Evolutionary conservation across 139 green algal species (phyloP).

Genomic region (Coccomyxa sp.): DNA sequence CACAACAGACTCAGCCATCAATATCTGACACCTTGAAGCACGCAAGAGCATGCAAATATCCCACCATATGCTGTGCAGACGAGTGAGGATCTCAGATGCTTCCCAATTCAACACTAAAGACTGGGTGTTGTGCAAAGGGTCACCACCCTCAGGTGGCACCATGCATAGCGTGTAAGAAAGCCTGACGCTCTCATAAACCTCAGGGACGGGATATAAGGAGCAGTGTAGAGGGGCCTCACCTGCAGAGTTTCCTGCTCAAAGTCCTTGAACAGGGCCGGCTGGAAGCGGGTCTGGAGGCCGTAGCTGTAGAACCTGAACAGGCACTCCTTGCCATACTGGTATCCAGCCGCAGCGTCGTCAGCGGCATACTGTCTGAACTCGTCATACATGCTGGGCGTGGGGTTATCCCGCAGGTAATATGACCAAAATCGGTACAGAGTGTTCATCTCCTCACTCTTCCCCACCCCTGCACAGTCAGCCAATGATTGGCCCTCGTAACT

Average conservation of each 20-base stretch:
- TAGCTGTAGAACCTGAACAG: conserved; percentile 93
- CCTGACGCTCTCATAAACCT: too few relatives aligned
- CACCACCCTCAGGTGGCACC: too few relatives aligned
- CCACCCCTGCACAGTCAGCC: too few relatives aligned
- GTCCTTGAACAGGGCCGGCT: conserved; percentile 65
- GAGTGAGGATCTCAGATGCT: neutral
- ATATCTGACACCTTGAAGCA: too few relatives aligned
- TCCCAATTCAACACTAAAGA: too few relatives aligned
- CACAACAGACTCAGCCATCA: neutral
- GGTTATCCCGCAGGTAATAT: conserved; percentile 95
- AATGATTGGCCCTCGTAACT: too few relatives aligned
- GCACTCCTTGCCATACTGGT: conserved; percentile 96
- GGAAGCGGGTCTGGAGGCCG: conserved; percentile 83
- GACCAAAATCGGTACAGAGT: conserved; percentile 97
- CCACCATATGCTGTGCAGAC: neutral
- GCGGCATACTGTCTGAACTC: conserved; percentile 67
- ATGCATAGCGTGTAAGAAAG: too few relatives aligned
- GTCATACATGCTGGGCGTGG: conserved; percentile 89
- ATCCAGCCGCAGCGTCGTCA: conserved; percentile 48
- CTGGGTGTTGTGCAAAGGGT: too few relatives aligned
- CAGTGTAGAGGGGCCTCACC: conserved; percentile 10
- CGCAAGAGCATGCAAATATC: neutral
- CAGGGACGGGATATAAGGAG: too few relatives aligned
- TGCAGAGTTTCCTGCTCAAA: conserved; percentile 84
- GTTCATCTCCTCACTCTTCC: conserved; percentile 95